Evolutionary conservation across 2,329 filamentous ascomycete genomes (phyloP).

Genomic region (Aspergillus ibericus): DNA sequence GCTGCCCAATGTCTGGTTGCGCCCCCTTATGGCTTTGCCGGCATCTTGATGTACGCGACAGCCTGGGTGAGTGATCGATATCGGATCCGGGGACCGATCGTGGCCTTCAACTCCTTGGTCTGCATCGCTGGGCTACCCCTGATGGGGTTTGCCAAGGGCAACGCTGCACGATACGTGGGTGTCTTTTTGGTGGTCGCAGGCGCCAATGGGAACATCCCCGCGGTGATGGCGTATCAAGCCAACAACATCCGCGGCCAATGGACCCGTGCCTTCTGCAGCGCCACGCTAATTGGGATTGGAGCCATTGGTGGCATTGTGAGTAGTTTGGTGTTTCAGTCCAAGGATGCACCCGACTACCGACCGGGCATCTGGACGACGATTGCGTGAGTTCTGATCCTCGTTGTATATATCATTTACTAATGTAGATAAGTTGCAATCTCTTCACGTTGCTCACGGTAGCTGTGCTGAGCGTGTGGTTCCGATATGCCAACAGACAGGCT

Average conservation of each 20-base stretch:
- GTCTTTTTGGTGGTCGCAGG: conserved; percentile 73
- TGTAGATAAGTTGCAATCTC: conserved; percentile 32
- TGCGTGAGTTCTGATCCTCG: conserved; percentile 22
- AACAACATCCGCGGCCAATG: conserved; percentile 88
- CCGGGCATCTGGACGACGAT: conserved; percentile 37
- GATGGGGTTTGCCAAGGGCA: conserved; percentile 64
- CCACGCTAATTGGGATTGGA: conserved; percentile 72
- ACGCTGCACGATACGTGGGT: conserved; percentile 68
- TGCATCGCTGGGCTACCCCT: conserved; percentile 70
- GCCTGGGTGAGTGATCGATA: conserved; percentile 69
- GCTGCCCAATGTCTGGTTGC: conserved; percentile 70
- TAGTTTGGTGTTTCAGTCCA: conserved; percentile 66
- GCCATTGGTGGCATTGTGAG: conserved; percentile 77
- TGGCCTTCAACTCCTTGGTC: conserved; percentile 66
- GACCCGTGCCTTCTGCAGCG: conserved; percentile 79
- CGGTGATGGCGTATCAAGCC: conserved; percentile 74
- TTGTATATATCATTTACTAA: conserved; percentile 10
- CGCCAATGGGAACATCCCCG: conserved; percentile 74
- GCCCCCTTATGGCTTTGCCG: conserved; percentile 66
- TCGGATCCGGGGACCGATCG: conserved; percentile 64
- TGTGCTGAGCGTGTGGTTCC: conserved; percentile 33
- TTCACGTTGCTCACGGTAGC: conserved; percentile 33
- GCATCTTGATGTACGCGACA: conserved; percentile 60
- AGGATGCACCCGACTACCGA: conserved; percentile 37
- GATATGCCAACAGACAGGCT: conserved; percentile 35